These are phyloP conservation scores for Plectosphaerella cucumerina DNA, from an alignment of 2,329 filamentous ascomycete genomes.

Conservation along the genomic window DNA sequence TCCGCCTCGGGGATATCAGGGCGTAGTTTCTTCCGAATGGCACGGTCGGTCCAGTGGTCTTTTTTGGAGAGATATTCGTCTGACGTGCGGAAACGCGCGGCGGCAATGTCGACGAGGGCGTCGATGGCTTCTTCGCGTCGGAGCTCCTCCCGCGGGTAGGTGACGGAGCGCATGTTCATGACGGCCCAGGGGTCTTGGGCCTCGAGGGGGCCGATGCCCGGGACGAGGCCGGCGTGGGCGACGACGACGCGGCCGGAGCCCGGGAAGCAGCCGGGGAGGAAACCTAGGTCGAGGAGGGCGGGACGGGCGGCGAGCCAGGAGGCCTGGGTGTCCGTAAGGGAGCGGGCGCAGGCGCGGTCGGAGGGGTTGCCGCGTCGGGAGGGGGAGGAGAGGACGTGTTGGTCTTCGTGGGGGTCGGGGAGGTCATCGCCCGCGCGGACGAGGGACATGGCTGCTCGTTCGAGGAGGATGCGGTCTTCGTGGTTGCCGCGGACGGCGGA, in stretches of 20 bases:
- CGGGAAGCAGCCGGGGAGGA: conserved; percentile 37
- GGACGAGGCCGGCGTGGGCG: conserved; percentile 83
- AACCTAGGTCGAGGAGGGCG: conserved; percentile 72
- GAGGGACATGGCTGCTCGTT: conserved; percentile 41
- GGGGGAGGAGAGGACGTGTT: conserved; percentile 7
- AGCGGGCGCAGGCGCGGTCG: conserved; percentile 53
- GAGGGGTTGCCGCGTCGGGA: conserved; percentile 27
- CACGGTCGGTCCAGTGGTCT: neutral
- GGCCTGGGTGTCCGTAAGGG: conserved; percentile 53
- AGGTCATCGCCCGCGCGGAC: conserved; percentile 17
- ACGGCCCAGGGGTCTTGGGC: conserved; percentile 72
- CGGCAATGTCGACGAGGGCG: conserved; percentile 11
- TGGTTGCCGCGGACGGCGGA: conserved; percentile 88
- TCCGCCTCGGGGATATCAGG: conserved; percentile 7
- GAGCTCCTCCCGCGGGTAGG: conserved; percentile 42
- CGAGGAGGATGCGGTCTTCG: conserved; percentile 79
- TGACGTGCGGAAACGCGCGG: conserved; percentile 3
- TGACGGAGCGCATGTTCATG: conserved; percentile 88
- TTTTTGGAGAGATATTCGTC: neutral
- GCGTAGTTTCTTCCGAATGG: neutral
- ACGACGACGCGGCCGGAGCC: conserved; percentile 59
- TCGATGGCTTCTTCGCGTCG: conserved; percentile 29
- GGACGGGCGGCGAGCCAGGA: conserved; percentile 68
- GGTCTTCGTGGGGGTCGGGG: conserved; percentile 4
- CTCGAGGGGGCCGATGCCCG: conserved; percentile 60